Base-by-base conservation (phyloP, 768 basidiomycete genomes). In the Mycena filopes region DNA sequence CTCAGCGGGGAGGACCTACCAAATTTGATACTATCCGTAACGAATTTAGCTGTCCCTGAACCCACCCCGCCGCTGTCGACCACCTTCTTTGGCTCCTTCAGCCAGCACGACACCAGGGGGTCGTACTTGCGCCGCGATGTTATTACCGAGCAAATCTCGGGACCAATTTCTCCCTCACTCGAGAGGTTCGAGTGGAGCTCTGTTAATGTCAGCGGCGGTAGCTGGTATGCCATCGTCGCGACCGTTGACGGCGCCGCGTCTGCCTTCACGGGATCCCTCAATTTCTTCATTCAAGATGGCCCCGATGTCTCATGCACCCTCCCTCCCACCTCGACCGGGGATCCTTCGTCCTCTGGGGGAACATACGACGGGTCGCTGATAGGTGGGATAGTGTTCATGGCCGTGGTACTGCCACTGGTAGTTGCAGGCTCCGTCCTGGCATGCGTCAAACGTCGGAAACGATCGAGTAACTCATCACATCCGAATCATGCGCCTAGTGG, bases 361-460 rank as follows among this genome's bases (percentile, higher is more conserved):
- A 78, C 80, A 10, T 84, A 90, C 28, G 82, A 80, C 6, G 90
- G 88, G 2, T 83, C 83, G 25, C 80, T 84, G 21, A 66, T 89
- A 4, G 88, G 85, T 7, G 84, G 79, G 2, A 69, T 81, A 2
- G 82, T 74, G 13, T 56, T 86, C 33, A 42, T 80, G 8, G 69
- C 76, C 26, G 67, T 65, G 6, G n/a, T n/a, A n/a, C n/a, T n/a
- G 65, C 83, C 25, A 69, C n/a, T n/a, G n/a, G n/a, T n/a, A n/a
- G n/a, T 78, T 18, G 70, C 77, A 9, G 65, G 59, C 43, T 66
- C 45, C 60, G 12, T 33, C n/a, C n/a, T n/a, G n/a, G n/a, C n/a
- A n/a, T n/a, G n/a, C n/a, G n/a, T n/a, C n/a, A n/a, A n/a, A n/a
- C n/a, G n/a, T n/a, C n/a, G n/a, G n/a, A n/a, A n/a, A n/a, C n/a